phyloP scores from a whole-genome alignment of 2,329 filamentous ascomycete genomes.

The Arthrobotrys entomopaga region DNA sequence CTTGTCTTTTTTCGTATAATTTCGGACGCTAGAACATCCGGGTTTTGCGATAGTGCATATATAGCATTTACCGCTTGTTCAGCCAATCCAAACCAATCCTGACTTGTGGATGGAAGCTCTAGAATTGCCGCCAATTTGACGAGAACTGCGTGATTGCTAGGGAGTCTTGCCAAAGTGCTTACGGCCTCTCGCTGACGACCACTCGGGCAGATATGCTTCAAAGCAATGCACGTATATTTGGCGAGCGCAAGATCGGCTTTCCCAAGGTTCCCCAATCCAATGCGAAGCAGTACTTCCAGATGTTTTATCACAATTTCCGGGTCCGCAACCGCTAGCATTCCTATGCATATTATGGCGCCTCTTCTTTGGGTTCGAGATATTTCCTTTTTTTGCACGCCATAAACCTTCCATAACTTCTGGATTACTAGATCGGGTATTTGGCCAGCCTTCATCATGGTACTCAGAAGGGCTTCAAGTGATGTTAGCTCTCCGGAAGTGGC shows the following conservation, averaged over 20 bases:
- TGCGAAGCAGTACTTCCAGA: slow-evolving; percentile 91
- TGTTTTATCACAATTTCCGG: slow-evolving; percentile 93
- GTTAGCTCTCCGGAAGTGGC: slow-evolving; percentile 89
- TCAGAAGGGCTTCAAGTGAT: slow-evolving; percentile 90
- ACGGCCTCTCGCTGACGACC: slow-evolving; percentile 71
- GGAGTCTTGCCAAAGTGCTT: slow-evolving; percentile 74
- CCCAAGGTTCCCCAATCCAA: slow-evolving; percentile 84
- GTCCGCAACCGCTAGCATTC: slow-evolving; percentile 93
- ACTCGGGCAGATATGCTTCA: slow-evolving; percentile 87
- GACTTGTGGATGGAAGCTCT: slow-evolving; percentile 85
- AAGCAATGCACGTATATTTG: slow-evolving; percentile 93
- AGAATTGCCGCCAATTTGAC: slow-evolving; percentile 82
- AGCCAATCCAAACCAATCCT: slow-evolving; percentile 93
- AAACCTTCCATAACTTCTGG: slow-evolving; percentile 95
- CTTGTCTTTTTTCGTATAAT: slow-evolving; percentile 87
- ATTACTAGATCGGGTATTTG: slow-evolving; percentile 86
- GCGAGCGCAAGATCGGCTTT: slow-evolving; percentile 85
- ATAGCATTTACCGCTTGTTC: slow-evolving; percentile 97
- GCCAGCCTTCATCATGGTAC: slow-evolving; percentile 96
- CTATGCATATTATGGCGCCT: slow-evolving; percentile 93
- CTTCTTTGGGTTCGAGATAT: slow-evolving; percentile 91
- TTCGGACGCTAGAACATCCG: slow-evolving; percentile 90
- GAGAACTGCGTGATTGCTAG: slow-evolving; percentile 91
- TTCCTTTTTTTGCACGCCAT: slow-evolving; percentile 90
- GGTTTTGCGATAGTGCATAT: slow-evolving; percentile 91